Evolutionary conservation across 2,329 filamentous ascomycete species (phyloP).

Genomic region (Diaporthe longicolla): DNA sequence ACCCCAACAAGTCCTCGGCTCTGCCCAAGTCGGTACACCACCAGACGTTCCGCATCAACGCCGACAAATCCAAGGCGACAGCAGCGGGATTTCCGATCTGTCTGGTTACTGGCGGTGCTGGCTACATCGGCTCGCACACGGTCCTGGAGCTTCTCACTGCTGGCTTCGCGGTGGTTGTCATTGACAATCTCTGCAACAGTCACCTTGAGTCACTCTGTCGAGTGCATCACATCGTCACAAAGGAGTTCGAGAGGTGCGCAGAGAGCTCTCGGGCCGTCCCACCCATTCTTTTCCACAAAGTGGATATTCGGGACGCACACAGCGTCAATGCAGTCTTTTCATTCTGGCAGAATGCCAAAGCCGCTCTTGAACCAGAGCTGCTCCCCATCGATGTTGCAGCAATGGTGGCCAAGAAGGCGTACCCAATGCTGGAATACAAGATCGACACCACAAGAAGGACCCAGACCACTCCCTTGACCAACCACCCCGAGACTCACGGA

Average conservation of each 20-base stretch:
- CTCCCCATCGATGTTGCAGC: conserved; percentile 39
- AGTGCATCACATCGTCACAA: conserved; percentile 38
- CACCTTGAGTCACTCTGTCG: conserved; percentile 39
- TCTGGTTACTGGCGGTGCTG: conserved; percentile 38
- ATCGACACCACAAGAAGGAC: conserved; percentile 33
- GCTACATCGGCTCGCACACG: conserved; percentile 41
- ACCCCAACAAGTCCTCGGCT: not conserved
- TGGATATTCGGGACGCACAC: conserved; percentile 35
- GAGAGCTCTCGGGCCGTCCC: conserved; percentile 31
- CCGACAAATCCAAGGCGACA: conserved; percentile 13
- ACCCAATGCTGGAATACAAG: conserved; percentile 37
- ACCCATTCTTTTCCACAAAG: conserved; percentile 37
- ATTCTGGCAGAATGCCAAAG: conserved; percentile 37
- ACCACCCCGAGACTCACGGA: conserved; percentile 14
- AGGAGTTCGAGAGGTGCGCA: conserved; percentile 36
- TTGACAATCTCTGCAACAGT: conserved; percentile 41
- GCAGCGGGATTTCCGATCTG: conserved; percentile 36
- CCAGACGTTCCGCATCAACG: conserved; percentile 28
- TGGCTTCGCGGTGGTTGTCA: conserved; percentile 40
- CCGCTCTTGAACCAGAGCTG: conserved; percentile 15
- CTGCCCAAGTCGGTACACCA: conserved; percentile 23
- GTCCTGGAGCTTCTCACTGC: conserved; percentile 41
- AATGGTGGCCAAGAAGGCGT: conserved; percentile 36
- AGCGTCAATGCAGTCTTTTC: conserved; percentile 37
- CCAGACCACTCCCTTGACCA: conserved; percentile 13